Evolutionary conservation across 768 basidiomycete genomes (phyloP).

Genomic region (Clitopilus passeckerianus): DNA sequence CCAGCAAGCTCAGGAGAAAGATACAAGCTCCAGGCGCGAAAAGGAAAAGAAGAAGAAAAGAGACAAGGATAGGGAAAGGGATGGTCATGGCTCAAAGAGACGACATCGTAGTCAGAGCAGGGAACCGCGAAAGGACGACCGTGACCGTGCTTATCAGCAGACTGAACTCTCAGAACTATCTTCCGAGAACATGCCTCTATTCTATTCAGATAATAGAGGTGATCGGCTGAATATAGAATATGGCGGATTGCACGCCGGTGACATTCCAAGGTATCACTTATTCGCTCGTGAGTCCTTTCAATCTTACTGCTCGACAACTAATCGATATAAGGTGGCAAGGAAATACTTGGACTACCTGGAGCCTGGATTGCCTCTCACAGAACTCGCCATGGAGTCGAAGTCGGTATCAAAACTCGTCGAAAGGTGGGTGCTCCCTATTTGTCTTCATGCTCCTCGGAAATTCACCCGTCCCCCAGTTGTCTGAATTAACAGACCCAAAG

Average conservation of each 20-base stretch:
- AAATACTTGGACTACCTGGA: slow-evolving; percentile 56
- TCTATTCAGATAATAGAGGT: slow-evolving; percentile 64
- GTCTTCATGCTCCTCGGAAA: neutral
- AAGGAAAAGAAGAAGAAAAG: slow-evolving; percentile 11
- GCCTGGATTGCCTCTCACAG: slow-evolving; percentile 42
- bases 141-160: slow-evolving; percentile 20
- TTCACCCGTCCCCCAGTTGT: slow-evolving; percentile 24
- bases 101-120: slow-evolving; percentile 16
- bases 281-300: slow-evolving; percentile 45
- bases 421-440: slow-evolving; percentile 31
- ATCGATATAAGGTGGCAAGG: slow-evolving; percentile 54
- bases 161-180: slow-evolving; percentile 8
- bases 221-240: slow-evolving; percentile 64
- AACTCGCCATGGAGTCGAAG: slow-evolving; percentile 51
- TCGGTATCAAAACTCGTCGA: slow-evolving; percentile 36
- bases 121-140: slow-evolving; percentile 12
- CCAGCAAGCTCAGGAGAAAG: slow-evolving; percentile 6
- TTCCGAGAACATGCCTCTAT: slow-evolving; percentile 26
- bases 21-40: slow-evolving; percentile 12
- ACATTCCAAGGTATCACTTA: slow-evolving; percentile 62
- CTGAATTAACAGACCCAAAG: slow-evolving; percentile 52
- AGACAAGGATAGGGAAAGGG: slow-evolving; percentile 15
- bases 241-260: slow-evolving; percentile 56
- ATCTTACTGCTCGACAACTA: slow-evolving; percentile 30
- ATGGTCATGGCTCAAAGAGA: slow-evolving; percentile 24